phyloP scores from a whole-genome alignment of 371 early-diverging fungal species.

The Dichotomocladium elegans region DNA sequence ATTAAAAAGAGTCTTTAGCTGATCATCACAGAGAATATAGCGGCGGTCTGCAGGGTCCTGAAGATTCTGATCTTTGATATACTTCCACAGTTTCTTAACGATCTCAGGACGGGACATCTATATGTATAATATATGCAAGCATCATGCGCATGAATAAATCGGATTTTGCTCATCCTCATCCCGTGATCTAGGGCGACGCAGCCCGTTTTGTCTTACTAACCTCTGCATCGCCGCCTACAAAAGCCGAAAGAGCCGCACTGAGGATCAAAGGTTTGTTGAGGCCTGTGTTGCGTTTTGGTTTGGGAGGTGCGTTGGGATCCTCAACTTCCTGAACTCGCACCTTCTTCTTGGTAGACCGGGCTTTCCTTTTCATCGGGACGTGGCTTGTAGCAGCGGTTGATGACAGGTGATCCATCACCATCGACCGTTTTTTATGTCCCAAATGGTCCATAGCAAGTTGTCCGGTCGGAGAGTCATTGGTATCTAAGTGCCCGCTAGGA shows the following conservation, averaged over 20 bases:
- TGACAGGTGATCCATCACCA: no score
- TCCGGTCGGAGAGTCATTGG: no score
- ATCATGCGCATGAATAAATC: no score
- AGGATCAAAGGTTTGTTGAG: slow-evolving; percentile 46
- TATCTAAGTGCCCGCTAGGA: no score
- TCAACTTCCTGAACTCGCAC: slow-evolving; percentile 19
- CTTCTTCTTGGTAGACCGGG: slow-evolving; percentile 7
- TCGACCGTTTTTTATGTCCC: no score
- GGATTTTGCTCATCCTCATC: no score
- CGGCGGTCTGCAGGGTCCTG: slow-evolving; percentile 59
- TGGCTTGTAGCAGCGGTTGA: no score
- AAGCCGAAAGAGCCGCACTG: slow-evolving; percentile 42
- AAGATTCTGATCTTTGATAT: slow-evolving; percentile 54
- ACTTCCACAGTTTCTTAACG: slow-evolving; percentile 54
- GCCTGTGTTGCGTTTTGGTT: slow-evolving; percentile 49
- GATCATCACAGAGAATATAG: slow-evolving; percentile 51
- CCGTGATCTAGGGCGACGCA: background rate
- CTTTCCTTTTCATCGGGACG: background rate
- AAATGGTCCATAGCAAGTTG: no score
- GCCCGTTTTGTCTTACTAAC: slow-evolving; percentile 13
- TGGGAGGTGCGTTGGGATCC: slow-evolving; percentile 50
- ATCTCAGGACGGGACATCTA: slow-evolving; percentile 54
- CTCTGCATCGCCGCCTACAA: slow-evolving; percentile 47
- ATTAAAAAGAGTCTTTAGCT: slow-evolving; percentile 47
- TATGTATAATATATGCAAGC: background rate